Evolutionary conservation across 164 flowering plant species (phyloP).

Genomic region (Taxillus chinensis): DNA sequence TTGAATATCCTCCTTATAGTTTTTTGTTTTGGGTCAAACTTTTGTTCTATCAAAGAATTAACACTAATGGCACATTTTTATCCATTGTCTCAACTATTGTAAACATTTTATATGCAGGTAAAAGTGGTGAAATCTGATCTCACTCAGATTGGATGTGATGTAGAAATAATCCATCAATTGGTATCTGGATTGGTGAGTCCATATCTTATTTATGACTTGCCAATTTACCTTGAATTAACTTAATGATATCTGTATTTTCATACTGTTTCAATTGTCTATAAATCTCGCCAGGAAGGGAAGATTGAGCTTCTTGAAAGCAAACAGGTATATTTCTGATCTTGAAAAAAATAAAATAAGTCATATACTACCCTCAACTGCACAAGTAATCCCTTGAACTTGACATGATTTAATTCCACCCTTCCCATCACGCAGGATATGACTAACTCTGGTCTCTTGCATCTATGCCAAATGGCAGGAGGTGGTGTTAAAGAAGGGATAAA

Average conservation of each 20-base stretch:
- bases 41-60: too few relatives aligned
- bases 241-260: background rate
- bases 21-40: too few relatives aligned
- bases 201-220: background rate
- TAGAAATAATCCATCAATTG: conserved; percentile 43
- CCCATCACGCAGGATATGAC: conserved; percentile 45
- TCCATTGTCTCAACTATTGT: too few relatives aligned
- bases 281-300: conserved; percentile 54
- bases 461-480: conserved; percentile 58
- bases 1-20: too few relatives aligned
- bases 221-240: background rate
- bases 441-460: conserved; percentile 62
- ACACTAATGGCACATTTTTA: too few relatives aligned
- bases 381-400: background rate
- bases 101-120: conserved; percentile 30
- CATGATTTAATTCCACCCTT: background rate
- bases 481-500: conserved; percentile 29
- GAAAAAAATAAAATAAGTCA: too few relatives aligned
- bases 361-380: background rate
- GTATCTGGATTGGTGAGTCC: conserved; percentile 49
- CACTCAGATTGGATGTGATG: conserved; percentile 51
- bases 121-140: conserved; percentile 39
- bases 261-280: conserved; percentile 9
- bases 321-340: conserved; percentile 31
- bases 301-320: conserved; percentile 58